Conservation (phyloP, 2,329 filamentous ascomycete genomes). For the Exophiala dermatitidis region DNA sequence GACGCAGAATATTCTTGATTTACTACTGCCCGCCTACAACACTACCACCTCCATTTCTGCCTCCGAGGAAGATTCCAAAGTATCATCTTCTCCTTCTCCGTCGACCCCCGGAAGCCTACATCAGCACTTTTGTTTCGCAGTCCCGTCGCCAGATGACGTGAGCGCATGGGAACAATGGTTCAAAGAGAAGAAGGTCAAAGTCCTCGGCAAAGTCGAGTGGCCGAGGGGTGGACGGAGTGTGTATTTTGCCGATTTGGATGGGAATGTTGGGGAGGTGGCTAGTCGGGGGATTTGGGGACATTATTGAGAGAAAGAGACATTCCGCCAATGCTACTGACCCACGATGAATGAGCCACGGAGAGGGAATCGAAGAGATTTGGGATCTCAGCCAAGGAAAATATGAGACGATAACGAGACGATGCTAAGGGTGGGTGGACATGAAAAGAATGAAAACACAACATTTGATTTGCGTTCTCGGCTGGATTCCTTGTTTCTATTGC, state of each 20-base stretch:
- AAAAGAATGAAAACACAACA: too few relatives aligned
- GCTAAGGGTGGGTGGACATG: too few relatives aligned
- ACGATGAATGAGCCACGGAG: too few relatives aligned
- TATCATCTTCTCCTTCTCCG: background rate
- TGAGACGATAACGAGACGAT: too few relatives aligned
- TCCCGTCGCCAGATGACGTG: slow-evolving; percentile 26
- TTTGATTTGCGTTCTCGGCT: background rate
- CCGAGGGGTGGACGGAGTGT: slow-evolving; percentile 29
- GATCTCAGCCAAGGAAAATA: too few relatives aligned
- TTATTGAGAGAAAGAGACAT: slow-evolving; percentile 16
- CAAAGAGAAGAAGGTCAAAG: slow-evolving; percentile 24
- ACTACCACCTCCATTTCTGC: too few relatives aligned
- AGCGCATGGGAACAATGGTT: slow-evolving; percentile 28
- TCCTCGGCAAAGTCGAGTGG: slow-evolving; percentile 29
- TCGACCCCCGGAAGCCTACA: slow-evolving; percentile 13
- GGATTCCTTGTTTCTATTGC: background rate
- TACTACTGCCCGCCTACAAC: too few relatives aligned
- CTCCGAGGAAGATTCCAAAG: background rate
- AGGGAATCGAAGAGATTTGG: too few relatives aligned
- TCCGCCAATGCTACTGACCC: too few relatives aligned
- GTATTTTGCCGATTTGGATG: slow-evolving; percentile 31
- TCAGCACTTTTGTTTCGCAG: slow-evolving; percentile 30
- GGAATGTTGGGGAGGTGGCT: slow-evolving; percentile 31
- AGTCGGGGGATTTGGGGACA: slow-evolving; percentile 31
- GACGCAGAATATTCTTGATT: slow-evolving; percentile 11